Base-by-base conservation (phyloP, 257 asterid species). In the Nicotiana benthamiana region DNA sequence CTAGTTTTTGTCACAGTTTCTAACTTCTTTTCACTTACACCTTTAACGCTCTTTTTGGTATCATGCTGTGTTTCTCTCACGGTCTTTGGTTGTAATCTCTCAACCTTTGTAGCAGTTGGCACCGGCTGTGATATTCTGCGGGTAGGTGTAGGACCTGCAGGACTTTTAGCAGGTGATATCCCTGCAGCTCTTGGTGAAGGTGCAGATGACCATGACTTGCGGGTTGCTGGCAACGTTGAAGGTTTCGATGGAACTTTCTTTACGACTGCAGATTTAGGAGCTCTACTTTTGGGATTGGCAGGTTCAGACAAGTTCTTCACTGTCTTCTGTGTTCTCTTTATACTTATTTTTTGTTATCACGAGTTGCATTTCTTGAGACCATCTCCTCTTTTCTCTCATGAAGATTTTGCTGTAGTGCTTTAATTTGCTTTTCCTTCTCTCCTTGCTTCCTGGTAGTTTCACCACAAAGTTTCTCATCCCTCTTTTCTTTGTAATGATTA, bases 151-250 rank as follows among this genome's bases (percentile, higher is more conserved):
- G 93, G 75, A 52, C 89, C 80, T 6, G 83, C 63, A 63, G 96
- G 90, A 64, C 90, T 84, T 86, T 86, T 89, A 75, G 92, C 91
- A 79, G 97, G 91, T 60, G 93, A 89, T 82, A 83, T 81, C 70
- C 90, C 92, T 52, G 88, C 65, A 77, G 90, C 88, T 77, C 90
- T 92, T 7, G 93, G 84, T 52, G 95, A 89, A 48, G 97, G 93
- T 77, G 88, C 74, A 74, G 97, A 89, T 80, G 97, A 92, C 98
- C 95, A 96, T 22, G 98, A 96, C 83, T 93, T 93, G 64, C 97
- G 94, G 18, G 88, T 88, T 62, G 91, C 88, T n/a, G 98, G 97
- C 87, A 94, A 75, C 28, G 97, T 83, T 63, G 95, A 83, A 51
- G 93, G 78, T 85, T 82, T 91, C 4, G 87, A 40, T 26, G 92